These are phyloP conservation scores for Astrocystis sublimbata DNA, from an alignment of 495 filamentous ascomycete genomes.

Conservation along the genomic window DNA sequence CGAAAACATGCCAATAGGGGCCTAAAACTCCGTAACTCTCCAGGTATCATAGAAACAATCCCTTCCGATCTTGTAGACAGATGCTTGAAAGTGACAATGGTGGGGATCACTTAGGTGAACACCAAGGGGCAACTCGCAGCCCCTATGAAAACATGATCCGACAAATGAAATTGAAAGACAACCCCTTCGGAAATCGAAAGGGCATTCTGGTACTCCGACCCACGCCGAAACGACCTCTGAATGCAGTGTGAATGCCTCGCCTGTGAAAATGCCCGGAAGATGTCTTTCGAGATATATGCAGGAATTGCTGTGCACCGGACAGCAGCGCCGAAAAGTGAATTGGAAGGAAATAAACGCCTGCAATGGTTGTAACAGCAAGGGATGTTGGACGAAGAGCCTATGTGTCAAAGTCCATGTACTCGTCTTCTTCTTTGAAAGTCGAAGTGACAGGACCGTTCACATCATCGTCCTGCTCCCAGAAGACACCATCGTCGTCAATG, in stretches of 20 bases:
- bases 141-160: conserved; percentile 2
- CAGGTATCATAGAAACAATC: conserved; percentile 36
- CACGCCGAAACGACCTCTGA: conserved; percentile 23
- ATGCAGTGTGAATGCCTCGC: conserved; percentile 24
- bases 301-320: conserved; percentile 17
- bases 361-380: conserved; percentile 10
- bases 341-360: conserved; percentile 25
- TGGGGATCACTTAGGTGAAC: conserved; percentile 13
- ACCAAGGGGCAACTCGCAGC: not conserved
- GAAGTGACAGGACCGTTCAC: conserved; percentile 53
- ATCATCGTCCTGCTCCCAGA: conserved; percentile 70
- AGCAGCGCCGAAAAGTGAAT: conserved; percentile 27
- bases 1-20: conserved; percentile 17
- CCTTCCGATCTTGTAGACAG: conserved; percentile 23
- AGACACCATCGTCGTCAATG: conserved; percentile 58
- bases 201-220: conserved; percentile 13
- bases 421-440: conserved; percentile 90
- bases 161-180: not conserved
- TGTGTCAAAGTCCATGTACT: conserved; percentile 70
- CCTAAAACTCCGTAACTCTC: conserved; percentile 31
- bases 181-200: not conserved
- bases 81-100: conserved; percentile 20
- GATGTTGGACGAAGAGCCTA: conserved; percentile 13
- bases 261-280: conserved; percentile 30
- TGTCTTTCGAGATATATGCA: conserved; percentile 20